Evolutionary conservation across 2,329 filamentous ascomycete genomes (phyloP), one percentile per base, ranked within the genome.

Genomic region (Colletotrichum sp.): DNA sequence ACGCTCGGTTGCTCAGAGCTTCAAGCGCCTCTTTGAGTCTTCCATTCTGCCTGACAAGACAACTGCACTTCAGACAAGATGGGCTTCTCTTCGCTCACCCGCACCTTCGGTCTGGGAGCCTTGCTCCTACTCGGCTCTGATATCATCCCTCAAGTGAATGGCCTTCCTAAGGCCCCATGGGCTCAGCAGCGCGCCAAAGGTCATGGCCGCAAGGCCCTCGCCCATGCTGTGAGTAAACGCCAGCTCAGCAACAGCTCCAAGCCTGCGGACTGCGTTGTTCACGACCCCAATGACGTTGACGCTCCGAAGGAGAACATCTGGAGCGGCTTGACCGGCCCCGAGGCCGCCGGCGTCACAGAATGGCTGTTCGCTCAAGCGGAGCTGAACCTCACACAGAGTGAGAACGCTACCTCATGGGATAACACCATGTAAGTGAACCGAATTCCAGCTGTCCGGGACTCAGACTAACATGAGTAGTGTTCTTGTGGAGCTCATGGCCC

Each of bases 221-320:
- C 62, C 6, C 72, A 75, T 18, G 39, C 72, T 2, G 48, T 75
- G 13, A 66, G 57, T 24, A 75, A 72, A n/a, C 68, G 72, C 8
- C 72, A 75, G 24, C 39, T 68, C 16, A 34, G 59, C 12, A 75
- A 75, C n/a, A 10, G 26, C 12, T 59, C 68, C 0, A 63, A 75
- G 39, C 63, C 72, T 1, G 62, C 39, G 2, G 72, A 75, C 63
- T 75, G 72, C 63, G 39, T 75, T 0, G 39, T 55, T 9, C 72
- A 75, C 6, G 32, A 62, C 18, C 69, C 72, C 8, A 39, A 63
- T 2, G 72, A 75, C 10, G 79, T 82, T 68, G 78, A 78, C 24
- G 86, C 87, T 0, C 86, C 86, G 6, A 86, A 86, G 70, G 66
- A 78, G 16, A 89, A 88, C 72, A 79, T 87, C 30, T 88, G 86